Percentiles rank a stretch among this genome's conserved stretches.
phyloP scores from a whole-genome alignment of 139 green algal genomes.

The Chlorella sp. region DNA sequence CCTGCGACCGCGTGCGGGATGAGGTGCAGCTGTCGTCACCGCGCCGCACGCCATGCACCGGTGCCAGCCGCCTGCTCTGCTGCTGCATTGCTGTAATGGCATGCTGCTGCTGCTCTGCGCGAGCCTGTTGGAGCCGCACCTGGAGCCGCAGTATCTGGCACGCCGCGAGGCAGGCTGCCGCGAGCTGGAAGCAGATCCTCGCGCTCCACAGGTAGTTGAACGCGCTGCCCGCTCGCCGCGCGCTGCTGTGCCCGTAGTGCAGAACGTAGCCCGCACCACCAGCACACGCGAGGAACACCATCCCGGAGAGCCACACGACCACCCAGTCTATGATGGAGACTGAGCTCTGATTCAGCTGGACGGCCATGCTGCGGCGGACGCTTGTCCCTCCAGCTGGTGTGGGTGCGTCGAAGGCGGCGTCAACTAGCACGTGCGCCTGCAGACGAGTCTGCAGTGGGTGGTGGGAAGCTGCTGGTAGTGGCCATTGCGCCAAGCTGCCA shows the following conservation, averaged over 20 bases:
- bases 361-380: too few relatives aligned
- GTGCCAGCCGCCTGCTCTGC: not conserved
- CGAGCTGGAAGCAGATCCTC: conserved; percentile 17
- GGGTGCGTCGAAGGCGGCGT: too few relatives aligned
- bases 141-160: conserved; percentile 25
- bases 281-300: conserved; percentile 1
- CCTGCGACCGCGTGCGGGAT: too few relatives aligned
- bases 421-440: too few relatives aligned
- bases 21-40: not conserved
- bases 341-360: too few relatives aligned
- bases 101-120: too few relatives aligned
- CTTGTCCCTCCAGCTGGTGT: too few relatives aligned
- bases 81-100: too few relatives aligned
- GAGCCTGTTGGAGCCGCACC: too few relatives aligned
- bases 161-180: conserved; percentile 5
- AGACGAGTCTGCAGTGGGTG: too few relatives aligned
- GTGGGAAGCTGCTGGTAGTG: too few relatives aligned
- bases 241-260: not conserved
- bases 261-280: conserved; percentile 11
- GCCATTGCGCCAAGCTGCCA: too few relatives aligned
- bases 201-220: conserved; percentile 31
- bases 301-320: conserved; percentile 8
- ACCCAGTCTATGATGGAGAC: conserved; percentile 26
- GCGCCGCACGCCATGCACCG: not conserved
- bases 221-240: conserved; percentile 2